A percentile compares a stretch with the other conserved stretches of the same genome.
Evolutionary conservation across 352 stramenopile genomes (phyloP).

Genomic region (Pythium biforme): DNA sequence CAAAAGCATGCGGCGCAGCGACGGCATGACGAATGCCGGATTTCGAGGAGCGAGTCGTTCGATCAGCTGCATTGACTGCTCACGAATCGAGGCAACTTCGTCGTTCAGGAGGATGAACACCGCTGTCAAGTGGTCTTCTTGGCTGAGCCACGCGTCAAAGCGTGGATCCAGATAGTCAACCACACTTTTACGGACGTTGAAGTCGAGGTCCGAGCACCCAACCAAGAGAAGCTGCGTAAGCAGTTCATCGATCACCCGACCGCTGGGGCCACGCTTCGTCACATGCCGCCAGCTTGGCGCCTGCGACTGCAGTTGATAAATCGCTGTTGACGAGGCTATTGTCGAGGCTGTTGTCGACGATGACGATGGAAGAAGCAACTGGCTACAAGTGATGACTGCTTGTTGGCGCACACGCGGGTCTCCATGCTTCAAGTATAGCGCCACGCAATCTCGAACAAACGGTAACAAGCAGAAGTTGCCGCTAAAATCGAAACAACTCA

Average conservation of each 20-base stretch:
- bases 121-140: constrained; percentile 90
- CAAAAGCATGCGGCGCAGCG: constrained; percentile 92
- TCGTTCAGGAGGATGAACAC: constrained; percentile 97
- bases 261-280: constrained; percentile 80
- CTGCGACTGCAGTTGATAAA: constrained; percentile 19
- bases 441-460: constrained; percentile 94
- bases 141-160: constrained; percentile 94
- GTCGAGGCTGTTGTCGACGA: not conserved
- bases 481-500: constrained; percentile 93
- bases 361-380: constrained; percentile 63
- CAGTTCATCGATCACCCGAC: constrained; percentile 92
- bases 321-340: constrained; percentile 1
- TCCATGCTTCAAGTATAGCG: constrained; percentile 90
- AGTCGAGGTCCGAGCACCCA: constrained; percentile 91
- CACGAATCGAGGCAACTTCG: constrained; percentile 82
- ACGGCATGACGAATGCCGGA: constrained; percentile 94
- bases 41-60: constrained; percentile 94
- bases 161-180: constrained; percentile 90
- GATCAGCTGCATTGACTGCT: constrained; percentile 91
- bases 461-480: constrained; percentile 93
- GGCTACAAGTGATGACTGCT: constrained; percentile 80
- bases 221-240: constrained; percentile 92
- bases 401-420: constrained; percentile 91
- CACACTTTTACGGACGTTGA: constrained; percentile 91
- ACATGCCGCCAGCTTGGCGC: constrained; percentile 52